A percentile compares a stretch with the other conserved stretches of the same genome.
Evolutionary conservation across 306 rosid species (phyloP).

Genomic region (Sesbania bispinosa): DNA sequence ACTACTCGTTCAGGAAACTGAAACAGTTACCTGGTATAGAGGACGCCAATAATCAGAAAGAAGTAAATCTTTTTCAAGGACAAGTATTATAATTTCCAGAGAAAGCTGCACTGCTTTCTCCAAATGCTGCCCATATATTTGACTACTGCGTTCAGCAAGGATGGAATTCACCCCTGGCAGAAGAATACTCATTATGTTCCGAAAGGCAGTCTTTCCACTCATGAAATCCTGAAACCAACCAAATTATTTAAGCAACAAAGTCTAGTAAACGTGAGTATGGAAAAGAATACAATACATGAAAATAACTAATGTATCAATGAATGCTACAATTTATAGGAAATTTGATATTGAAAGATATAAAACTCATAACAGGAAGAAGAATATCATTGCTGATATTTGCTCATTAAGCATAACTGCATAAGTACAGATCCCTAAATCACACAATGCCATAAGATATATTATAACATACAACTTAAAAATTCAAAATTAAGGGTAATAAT

Average conservation of each 20-base stretch:
- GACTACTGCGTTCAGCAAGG: constrained; percentile 72
- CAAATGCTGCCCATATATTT: constrained; percentile 73
- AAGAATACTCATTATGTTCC: constrained; percentile 94
- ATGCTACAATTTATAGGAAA: too few species aligned
- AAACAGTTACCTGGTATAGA: constrained; percentile 65
- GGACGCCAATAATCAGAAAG: constrained; percentile 98
- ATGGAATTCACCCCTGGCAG: constrained; percentile 71
- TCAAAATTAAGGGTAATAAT: not conserved
- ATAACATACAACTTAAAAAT: not conserved
- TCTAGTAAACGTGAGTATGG: not conserved
- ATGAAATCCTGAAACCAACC: constrained; percentile 77
- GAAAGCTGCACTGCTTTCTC: constrained; percentile 92
- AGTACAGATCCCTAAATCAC: not conserved
- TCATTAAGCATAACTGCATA: constrained; percentile 3
- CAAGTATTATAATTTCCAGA: constrained; percentile 79
- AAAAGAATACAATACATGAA: not conserved
- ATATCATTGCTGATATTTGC: not conserved
- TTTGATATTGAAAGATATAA: too few species aligned
- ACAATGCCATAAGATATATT: not conserved
- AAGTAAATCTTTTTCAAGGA: constrained; percentile 74
- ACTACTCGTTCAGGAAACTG: not conserved
- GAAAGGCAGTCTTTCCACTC: constrained; percentile 88
- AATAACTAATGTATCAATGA: not conserved
- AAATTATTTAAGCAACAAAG: not conserved
- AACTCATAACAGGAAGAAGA: too few species aligned